These are phyloP conservation scores for Suillus placidus DNA, from an alignment of 768 basidiomycete genomes.

Conservation along the genomic window DNA sequence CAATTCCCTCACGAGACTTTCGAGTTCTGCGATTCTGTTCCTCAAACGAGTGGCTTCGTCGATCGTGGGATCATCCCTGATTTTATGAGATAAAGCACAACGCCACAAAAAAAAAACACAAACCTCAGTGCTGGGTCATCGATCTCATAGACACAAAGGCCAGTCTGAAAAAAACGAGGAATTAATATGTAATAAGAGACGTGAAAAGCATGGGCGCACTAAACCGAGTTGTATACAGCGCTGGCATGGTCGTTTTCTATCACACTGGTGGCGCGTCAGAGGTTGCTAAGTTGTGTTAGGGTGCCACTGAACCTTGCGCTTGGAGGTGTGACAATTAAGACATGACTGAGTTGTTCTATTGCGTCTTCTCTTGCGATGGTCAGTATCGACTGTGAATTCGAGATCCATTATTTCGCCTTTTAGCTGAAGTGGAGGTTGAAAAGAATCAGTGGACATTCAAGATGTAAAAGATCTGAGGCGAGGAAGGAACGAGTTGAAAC, in stretches of 20 bases:
- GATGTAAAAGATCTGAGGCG: constrained; percentile 34
- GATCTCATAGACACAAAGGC: constrained; percentile 93
- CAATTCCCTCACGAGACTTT: constrained; percentile 82
- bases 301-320: constrained; percentile 69
- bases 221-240: constrained; percentile 88
- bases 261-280: constrained; percentile 58
- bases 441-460: constrained; percentile 53
- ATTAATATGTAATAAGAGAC: constrained; percentile 12
- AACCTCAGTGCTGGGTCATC: constrained; percentile 85
- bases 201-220: constrained; percentile 43
- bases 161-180: constrained; percentile 56
- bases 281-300: constrained; percentile 9
- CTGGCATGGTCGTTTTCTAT: constrained; percentile 89
- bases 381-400: constrained; percentile 70
- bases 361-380: constrained; percentile 82
- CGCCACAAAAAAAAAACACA: constrained; percentile 10
- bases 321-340: constrained; percentile 90
- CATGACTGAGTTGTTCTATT: constrained; percentile 91
- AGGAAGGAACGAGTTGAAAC: constrained; percentile 46
- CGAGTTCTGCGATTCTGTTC: constrained; percentile 89
- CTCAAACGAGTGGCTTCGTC: constrained; percentile 86
- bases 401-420: constrained; percentile 81
- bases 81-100: constrained; percentile 1
- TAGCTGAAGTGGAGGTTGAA: constrained; percentile 58
- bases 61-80: constrained; percentile 83